Base-by-base conservation (phyloP, 257 asterid species). In the Solanum phureja region DNA sequence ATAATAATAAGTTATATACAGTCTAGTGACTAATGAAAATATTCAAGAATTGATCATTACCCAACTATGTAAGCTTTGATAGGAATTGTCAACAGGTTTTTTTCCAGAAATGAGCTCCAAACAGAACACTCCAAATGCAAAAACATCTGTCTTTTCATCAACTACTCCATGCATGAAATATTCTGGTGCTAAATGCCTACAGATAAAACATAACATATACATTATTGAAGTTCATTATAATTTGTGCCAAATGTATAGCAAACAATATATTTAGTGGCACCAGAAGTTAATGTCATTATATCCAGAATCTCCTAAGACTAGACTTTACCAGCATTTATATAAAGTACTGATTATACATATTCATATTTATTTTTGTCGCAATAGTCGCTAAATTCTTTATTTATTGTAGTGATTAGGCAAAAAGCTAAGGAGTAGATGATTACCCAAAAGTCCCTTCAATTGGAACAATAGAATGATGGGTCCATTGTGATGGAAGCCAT, bases 401-500 rank as follows among this genome's bases (percentile, higher is more conserved):
- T 42, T 42, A 7, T 62, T 62, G 14, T 62, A 62, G 31, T 62
- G 8, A 42, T 8, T 46, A 46, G 4, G 85, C 85, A 81, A 6
- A 29, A 46, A 16, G 49, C 14, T 9, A 5, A 46, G 42, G 62
- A 40, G 11, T 46, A 5, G 6, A 46, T 24, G 38, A 77, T 46
- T 94, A 94, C 98, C 99, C 99, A 89, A 97, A 95, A 88, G 99
- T 97, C 42, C 99, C 99, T 92, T 97, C 99, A 64, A 97, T 97
- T 81, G 98, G 99, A 89, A 90, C 98, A 82, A 97, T 94, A 9
- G 98, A 95, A 88, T 95, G 98, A 86, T 97, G 99, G 34, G 93
- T 95, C 99, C 98, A 97, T 83, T 97, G 97, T 33, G 99, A 95
- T 52, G 99, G 99, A 87, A 97, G 99, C 99, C 99, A 97, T 92